Evolutionary conservation across 1,284 basidiomycete genomes (phyloP), one percentile per base, ranked within the genome.

Genomic region (Mycena citricolor): DNA sequence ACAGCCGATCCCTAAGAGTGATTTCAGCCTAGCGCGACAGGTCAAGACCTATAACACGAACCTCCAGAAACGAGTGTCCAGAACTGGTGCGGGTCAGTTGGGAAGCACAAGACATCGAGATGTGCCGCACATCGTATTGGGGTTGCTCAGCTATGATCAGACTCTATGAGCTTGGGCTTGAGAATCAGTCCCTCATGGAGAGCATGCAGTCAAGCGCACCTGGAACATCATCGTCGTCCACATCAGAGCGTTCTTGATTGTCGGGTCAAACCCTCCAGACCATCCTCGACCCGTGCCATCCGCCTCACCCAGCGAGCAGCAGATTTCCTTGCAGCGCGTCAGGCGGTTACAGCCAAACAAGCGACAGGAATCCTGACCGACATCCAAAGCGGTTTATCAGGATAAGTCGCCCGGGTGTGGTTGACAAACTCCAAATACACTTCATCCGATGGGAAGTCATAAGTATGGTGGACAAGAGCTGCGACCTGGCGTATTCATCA

Each of bases 201-300:
- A n/a, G n/a, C n/a, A n/a, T n/a, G n/a, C n/a, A n/a, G n/a, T n/a
- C n/a, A n/a, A n/a, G n/a, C n/a, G n/a, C n/a, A n/a, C n/a, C 44
- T 67, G 65, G 43, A 66, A 66, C 6, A 66, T 61, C 40, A 67
- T 32, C 3, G 63, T 58, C 8, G 64, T 57, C 42, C 64, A 67
- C 62, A 67, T 61, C 28, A 67, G 42, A 20, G 65, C 65, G 45
- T 66, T 65, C 35, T 54, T 61, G 30, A 67, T 67, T 64, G 65
- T 64, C 28, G 65, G 65, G 51, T 67, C 65, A 39, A 64, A 67
- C 34, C 65, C 64, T 38, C 47, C 49, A 20, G 59, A 53, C 36
- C 50, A 66, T 4, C 61, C 60, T 45, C 57, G 55, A 14, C 65
- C 65, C 44, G 51, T 59, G 2, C 63, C 65, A 42, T 65, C 60